Evolutionary conservation across 1,284 basidiomycete genomes (phyloP).

Genomic region (Cryptococcus sp.): DNA sequence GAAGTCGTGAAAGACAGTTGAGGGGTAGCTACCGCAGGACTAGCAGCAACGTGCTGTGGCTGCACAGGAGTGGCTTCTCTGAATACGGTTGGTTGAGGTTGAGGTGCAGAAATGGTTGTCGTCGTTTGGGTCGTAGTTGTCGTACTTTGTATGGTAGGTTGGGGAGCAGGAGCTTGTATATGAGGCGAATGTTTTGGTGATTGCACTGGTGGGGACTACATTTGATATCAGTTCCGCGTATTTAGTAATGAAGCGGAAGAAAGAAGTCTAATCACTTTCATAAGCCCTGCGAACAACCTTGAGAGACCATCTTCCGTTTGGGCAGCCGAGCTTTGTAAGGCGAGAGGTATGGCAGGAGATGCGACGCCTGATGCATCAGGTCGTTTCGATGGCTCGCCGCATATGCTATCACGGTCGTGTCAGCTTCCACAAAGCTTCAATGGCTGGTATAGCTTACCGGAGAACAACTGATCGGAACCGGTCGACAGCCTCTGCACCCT

Average conservation of each 20-base stretch:
- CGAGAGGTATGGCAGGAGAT: conserved; percentile 4
- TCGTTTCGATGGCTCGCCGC: conserved; percentile 37
- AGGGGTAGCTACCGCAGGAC: background rate
- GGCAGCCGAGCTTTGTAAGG: conserved; percentile 5
- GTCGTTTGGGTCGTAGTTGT: conserved; percentile 5
- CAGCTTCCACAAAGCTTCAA: background rate
- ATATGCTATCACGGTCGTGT: conserved; percentile 30
- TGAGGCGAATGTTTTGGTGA: conserved; percentile 14
- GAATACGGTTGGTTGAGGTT: background rate
- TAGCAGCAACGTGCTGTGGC: background rate
- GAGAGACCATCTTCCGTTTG: conserved; percentile 34
- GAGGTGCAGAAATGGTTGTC: conserved; percentile 2
- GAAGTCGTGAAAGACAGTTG: conserved; percentile 1
- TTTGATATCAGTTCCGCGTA: background rate
- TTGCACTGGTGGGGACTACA: background rate
- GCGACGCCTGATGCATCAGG: conserved; percentile 11
- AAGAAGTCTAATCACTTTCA: conserved; percentile 19
- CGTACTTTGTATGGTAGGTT: conserved; percentile 4
- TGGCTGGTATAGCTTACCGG: conserved; percentile 19
- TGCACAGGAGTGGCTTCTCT: background rate
- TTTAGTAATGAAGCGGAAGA: background rate
- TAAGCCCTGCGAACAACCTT: conserved; percentile 42
- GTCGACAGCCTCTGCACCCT: conserved; percentile 30
- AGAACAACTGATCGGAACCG: conserved; percentile 35
- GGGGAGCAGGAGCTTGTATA: background rate